phyloP scores from a whole-genome alignment of 2,329 filamentous ascomycete genomes.

The Penicillium paneum region DNA sequence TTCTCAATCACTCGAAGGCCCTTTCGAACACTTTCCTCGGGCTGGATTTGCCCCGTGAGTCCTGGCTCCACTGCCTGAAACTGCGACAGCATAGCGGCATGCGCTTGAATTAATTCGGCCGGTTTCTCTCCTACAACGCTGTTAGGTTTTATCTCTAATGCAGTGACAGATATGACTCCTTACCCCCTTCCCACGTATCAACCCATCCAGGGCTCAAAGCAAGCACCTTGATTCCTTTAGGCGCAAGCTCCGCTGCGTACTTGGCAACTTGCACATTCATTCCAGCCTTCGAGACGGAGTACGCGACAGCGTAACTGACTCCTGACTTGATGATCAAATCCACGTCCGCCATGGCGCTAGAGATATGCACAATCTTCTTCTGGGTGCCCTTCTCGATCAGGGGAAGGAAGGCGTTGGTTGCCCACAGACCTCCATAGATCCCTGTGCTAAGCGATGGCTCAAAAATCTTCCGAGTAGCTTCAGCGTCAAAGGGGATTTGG shows the following conservation, averaged over 20 bases:
- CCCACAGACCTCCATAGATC: neutral
- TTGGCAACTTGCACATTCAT: neutral
- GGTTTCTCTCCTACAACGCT: neutral
- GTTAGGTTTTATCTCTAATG: neutral
- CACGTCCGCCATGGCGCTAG: neutral
- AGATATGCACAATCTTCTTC: neutral
- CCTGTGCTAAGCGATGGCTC: neutral
- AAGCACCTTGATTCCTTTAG: neutral
- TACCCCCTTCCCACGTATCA: neutral
- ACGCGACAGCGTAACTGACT: neutral
- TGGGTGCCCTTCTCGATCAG: neutral
- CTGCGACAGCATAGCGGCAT: neutral
- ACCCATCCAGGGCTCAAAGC: neutral
- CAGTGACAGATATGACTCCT: neutral
- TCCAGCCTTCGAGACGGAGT: neutral
- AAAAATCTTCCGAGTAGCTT: neutral
- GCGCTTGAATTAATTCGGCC: neutral
- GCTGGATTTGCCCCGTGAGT: neutral
- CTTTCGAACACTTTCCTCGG: neutral
- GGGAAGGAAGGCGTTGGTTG: neutral
- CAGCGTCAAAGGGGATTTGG: neutral
- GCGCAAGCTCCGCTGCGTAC: neutral
- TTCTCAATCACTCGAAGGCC: neutral
- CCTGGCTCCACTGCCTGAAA: neutral
- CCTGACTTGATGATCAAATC: neutral